These are phyloP conservation scores for Crithidia sp. DNA, from an alignment of 208 protist genomes.

Conservation along the genomic window DNA sequence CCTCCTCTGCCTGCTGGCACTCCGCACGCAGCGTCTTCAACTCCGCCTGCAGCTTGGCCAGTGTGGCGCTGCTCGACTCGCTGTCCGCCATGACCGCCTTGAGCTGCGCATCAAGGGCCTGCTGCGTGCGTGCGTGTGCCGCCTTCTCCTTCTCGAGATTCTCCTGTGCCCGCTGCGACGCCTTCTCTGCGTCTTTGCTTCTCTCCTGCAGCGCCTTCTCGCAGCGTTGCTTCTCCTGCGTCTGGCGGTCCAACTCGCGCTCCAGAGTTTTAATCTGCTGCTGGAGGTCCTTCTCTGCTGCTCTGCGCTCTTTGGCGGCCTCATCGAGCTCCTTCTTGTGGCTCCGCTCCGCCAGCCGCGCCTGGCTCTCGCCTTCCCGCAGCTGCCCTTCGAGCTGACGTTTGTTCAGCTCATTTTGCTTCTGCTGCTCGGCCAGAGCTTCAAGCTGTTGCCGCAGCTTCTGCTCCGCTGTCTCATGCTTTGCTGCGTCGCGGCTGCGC, in stretches of 20 bases:
- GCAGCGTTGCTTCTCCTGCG: constrained; percentile 6
- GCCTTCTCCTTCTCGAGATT: neutral
- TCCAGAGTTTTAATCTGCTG: constrained; percentile 15
- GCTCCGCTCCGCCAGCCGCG: neutral
- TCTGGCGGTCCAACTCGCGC: constrained; percentile 5
- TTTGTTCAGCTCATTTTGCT: neutral
- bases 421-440: constrained; percentile 11
- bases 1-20: constrained; percentile 3
- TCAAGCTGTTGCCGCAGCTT: constrained; percentile 18
- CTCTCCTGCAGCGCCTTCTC: constrained; percentile 23
- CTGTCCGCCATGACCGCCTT: neutral
- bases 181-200: constrained; percentile 1
- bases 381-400: constrained; percentile 8
- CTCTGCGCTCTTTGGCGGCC: neutral
- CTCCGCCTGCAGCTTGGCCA: constrained; percentile 12
- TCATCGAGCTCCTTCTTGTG: constrained; percentile 21
- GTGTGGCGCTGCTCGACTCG: neutral
- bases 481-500: neutral
- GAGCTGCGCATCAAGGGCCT: constrained; percentile 16
- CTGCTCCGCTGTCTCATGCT: neutral
- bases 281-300: constrained; percentile 15
- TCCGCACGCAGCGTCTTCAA: constrained; percentile 8
- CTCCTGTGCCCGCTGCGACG: neutral
- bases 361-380: constrained; percentile 1
- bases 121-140: neutral